These are phyloP conservation scores for Wallacemonas sp. DNA, from an alignment of 208 protist species.

Conservation along the genomic window DNA sequence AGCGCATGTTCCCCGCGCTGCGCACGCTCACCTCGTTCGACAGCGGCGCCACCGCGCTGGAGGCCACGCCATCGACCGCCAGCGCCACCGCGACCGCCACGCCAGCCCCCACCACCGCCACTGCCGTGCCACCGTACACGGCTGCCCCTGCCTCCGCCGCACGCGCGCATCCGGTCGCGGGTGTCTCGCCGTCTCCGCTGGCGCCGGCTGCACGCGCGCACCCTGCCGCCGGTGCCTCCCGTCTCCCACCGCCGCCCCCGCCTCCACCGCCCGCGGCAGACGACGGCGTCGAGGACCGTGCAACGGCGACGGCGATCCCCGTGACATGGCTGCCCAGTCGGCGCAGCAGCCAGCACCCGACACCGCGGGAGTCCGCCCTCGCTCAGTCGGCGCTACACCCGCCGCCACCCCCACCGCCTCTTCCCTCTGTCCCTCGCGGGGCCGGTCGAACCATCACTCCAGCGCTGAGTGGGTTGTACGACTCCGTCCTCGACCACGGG, in stretches of 20 bases:
- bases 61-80: neutral
- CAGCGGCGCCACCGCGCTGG: neutral
- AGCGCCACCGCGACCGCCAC: slow-evolving; percentile 1
- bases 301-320: slow-evolving; percentile 2
- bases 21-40: slow-evolving; percentile 41
- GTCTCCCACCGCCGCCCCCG: slow-evolving; percentile 5
- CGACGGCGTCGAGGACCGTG: neutral
- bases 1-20: slow-evolving; percentile 39
- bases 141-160: neutral
- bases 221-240: neutral
- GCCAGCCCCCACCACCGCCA: neutral
- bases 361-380: neutral
- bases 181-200: neutral
- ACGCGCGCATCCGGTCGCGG: neutral
- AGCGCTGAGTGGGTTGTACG: neutral
- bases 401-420: slow-evolving; percentile 21
- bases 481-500: neutral
- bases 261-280: neutral
- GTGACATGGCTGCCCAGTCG: neutral
- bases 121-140: neutral
- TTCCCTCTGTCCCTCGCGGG: neutral
- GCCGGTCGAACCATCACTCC: neutral
- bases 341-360: slow-evolving; percentile 4
- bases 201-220: neutral
- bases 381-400: slow-evolving; percentile 8